Conservation (phyloP, 2,329 filamentous ascomycete genomes). For the Helotiales sp. region DNA sequence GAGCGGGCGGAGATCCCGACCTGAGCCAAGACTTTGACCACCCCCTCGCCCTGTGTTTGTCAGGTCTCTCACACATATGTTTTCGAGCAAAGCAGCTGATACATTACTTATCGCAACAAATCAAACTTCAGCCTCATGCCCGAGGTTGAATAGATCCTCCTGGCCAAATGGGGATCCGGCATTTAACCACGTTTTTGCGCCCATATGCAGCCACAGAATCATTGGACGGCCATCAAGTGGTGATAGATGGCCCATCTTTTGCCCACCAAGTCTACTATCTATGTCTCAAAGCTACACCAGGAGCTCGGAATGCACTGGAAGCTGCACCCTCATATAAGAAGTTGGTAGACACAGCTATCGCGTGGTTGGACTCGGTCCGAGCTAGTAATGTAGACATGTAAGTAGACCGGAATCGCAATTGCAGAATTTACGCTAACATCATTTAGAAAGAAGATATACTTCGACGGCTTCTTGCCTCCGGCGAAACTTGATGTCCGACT, state of each 20-base stretch:
- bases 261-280: conserved; percentile 74
- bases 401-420: neutral
- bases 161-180: conserved; percentile 61
- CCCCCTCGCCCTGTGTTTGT: neutral
- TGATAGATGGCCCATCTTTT: conserved; percentile 80
- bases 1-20: neutral
- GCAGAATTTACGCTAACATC: conserved; percentile 22
- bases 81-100: too few relatives aligned
- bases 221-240: conserved; percentile 51
- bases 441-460: conserved; percentile 72
- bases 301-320: conserved; percentile 53
- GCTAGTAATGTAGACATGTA: conserved; percentile 66
- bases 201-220: conserved; percentile 53
- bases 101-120: neutral
- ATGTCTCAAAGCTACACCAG: conserved; percentile 50
- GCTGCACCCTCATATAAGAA: conserved; percentile 65
- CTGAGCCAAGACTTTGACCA: neutral
- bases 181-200: conserved; percentile 57
- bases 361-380: conserved; percentile 67
- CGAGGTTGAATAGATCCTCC: neutral
- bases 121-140: neutral
- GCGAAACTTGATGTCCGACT: conserved; percentile 40
- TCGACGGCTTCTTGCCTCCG: conserved; percentile 80
- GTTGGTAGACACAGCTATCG: conserved; percentile 62
- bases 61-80: too few relatives aligned